phyloP scores from a whole-genome alignment of 495 filamentous ascomycete genomes.

The Hypoxylon subgilvum region DNA sequence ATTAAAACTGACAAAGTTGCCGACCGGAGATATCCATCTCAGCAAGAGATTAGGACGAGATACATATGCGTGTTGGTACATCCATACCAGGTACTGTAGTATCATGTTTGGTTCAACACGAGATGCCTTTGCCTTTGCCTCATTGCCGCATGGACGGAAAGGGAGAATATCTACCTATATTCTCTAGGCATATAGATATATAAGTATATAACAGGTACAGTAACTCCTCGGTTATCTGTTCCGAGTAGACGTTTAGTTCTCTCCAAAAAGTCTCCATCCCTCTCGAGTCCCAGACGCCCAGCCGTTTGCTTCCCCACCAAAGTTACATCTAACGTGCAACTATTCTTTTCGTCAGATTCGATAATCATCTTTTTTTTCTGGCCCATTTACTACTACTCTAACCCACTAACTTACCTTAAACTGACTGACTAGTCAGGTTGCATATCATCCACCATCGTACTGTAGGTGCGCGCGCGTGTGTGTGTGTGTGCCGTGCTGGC shows the following conservation, averaged over 20 bases:
- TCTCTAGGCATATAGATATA: no score
- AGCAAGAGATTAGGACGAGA: no score
- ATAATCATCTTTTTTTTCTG: neutral
- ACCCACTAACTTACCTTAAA: no score
- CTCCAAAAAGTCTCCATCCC: constrained; percentile 1
- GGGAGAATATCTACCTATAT: neutral
- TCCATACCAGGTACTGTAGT: neutral
- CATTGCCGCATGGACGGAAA: constrained; percentile 13
- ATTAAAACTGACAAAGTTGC: neutral
- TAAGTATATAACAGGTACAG: constrained; percentile 1
- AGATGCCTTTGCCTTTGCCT: constrained; percentile 28
- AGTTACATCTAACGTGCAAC: constrained; percentile 25
- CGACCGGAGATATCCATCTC: neutral
- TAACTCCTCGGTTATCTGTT: constrained; percentile 11
- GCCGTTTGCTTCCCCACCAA: no score
- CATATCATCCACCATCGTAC: no score
- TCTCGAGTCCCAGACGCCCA: no score
- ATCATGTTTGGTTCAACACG: constrained; percentile 8
- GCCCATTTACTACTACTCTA: no score
- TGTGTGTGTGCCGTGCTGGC: constrained; percentile 25
- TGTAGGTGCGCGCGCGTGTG: no score
- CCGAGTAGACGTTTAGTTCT: neutral
- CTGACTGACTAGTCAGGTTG: no score
- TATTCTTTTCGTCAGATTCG: constrained; percentile 5
- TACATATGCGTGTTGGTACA: no score